phyloP scores from a whole-genome alignment of 352 stramenopile genomes.

The Pythium chondricola region DNA sequence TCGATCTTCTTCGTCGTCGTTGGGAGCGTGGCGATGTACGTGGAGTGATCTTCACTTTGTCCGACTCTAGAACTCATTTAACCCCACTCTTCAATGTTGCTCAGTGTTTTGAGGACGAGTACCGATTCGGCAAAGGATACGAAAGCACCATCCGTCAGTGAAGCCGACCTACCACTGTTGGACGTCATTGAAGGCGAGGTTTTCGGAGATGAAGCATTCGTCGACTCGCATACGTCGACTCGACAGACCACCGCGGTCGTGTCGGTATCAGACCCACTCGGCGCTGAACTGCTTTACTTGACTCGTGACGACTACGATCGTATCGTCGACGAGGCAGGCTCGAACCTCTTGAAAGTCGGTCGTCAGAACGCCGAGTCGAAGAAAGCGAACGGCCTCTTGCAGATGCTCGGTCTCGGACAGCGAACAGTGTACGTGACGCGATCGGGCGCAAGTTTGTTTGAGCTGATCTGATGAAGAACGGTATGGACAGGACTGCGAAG shows the following conservation, averaged over 20 bases:
- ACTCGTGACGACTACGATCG: slow-evolving; percentile 11
- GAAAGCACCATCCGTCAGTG: background rate
- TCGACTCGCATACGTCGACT: slow-evolving; percentile 7
- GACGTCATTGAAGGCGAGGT: slow-evolving; percentile 31
- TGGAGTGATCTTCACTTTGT: background rate
- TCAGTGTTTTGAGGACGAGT: background rate
- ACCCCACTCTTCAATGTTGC: background rate
- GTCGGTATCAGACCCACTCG: background rate
- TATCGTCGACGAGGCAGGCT: background rate
- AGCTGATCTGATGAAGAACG: background rate
- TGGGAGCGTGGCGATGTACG: slow-evolving; percentile 27
- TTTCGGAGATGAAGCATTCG: slow-evolving; percentile 37
- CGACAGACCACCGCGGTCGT: slow-evolving; percentile 23
- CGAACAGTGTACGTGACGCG: slow-evolving; percentile 2
- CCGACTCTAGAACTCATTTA: background rate
- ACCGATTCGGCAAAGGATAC: slow-evolving; percentile 1
- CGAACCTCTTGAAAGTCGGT: background rate
- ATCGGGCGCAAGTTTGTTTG: background rate
- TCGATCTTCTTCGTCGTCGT: slow-evolving; percentile 29
- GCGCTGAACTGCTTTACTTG: slow-evolving; percentile 16
- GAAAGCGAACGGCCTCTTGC: background rate
- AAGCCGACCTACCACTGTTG: slow-evolving; percentile 11
- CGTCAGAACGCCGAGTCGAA: background rate
- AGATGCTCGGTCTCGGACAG: slow-evolving; percentile 12
- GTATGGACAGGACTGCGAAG: slow-evolving; percentile 11